Percentiles rank a stretch among this genome's conserved stretches.
Conservation (phyloP, 2,329 filamentous ascomycete genomes). For the Phaeophleospora eucalypticola region DNA sequence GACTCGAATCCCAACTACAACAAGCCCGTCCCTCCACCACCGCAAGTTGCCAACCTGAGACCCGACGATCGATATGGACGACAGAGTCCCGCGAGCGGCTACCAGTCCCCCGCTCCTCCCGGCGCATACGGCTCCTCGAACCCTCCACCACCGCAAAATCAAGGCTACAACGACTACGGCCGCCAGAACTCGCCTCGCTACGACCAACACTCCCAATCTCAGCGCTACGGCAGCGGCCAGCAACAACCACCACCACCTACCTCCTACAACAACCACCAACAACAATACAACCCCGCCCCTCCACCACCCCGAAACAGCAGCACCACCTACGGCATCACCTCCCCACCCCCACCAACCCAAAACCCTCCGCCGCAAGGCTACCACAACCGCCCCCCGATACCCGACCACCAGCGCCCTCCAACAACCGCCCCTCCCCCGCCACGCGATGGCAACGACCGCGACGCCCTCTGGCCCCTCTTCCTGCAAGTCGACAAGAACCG, state of each 20-base stretch:
- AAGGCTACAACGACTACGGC: constrained; percentile 30
- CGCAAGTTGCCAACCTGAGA: constrained; percentile 33
- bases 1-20: constrained; percentile 32
- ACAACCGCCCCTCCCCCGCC: constrained; percentile 45
- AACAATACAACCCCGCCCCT: constrained; percentile 16
- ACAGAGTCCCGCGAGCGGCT: constrained; percentile 25
- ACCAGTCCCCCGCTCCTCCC: constrained; percentile 29
- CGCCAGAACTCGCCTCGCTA: constrained; percentile 33
- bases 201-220: constrained; percentile 30
- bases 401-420: constrained; percentile 42
- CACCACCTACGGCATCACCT: constrained; percentile 20
- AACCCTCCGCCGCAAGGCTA: constrained; percentile 56
- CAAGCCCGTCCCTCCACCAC: constrained; percentile 39
- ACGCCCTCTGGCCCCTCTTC: constrained; percentile 74
- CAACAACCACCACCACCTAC: constrained; percentile 12
- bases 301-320: constrained; percentile 18
- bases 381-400: constrained; percentile 59
- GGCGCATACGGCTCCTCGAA: constrained; percentile 37
- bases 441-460: constrained; percentile 62
- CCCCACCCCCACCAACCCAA: constrained; percentile 45
- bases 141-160: constrained; percentile 25
- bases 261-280: constrained; percentile 15
- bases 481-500: constrained; percentile 83
- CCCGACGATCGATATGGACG: constrained; percentile 34
- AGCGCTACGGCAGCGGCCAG: constrained; percentile 14